phyloP scores from a whole-genome alignment of 768 basidiomycete genomes.

The Leucosporidium scottii region DNA sequence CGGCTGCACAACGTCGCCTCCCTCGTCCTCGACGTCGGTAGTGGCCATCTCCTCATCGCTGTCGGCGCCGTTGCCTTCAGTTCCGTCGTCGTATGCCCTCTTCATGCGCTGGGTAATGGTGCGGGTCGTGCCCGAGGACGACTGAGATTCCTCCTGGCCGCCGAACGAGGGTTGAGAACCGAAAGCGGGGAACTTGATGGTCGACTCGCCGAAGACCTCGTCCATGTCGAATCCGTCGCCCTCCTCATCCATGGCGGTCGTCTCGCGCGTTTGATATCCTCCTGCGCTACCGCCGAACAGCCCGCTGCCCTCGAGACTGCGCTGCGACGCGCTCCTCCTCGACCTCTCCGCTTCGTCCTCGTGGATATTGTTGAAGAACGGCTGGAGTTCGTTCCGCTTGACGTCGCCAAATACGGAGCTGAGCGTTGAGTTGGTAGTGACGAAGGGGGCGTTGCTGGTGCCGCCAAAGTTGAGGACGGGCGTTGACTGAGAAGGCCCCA shows the following conservation, averaged over 20 bases:
- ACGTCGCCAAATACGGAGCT: too few relatives aligned
- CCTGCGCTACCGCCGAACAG: background rate
- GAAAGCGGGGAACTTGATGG: background rate
- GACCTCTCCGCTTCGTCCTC: background rate
- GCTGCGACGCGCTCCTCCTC: background rate
- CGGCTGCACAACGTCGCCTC: background rate
- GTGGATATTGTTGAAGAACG: background rate
- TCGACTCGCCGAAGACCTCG: slow-evolving; percentile 14
- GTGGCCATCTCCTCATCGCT: slow-evolving; percentile 22
- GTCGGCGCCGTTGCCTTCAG: background rate
- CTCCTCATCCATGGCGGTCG: background rate
- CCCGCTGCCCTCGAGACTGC: background rate
- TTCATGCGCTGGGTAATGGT: slow-evolving; percentile 12
- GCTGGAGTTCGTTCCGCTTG: background rate
- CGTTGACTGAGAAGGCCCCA: too few relatives aligned
- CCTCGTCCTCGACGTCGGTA: slow-evolving; percentile 31
- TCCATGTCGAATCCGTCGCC: slow-evolving; percentile 29
- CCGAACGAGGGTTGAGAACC: background rate
- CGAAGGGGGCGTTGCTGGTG: background rate
- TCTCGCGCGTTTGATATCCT: background rate
- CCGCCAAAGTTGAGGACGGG: background rate
- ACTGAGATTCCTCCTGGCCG: slow-evolving; percentile 9
- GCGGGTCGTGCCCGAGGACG: background rate
- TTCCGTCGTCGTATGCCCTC: slow-evolving; percentile 5
- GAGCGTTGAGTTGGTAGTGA: too few relatives aligned